Base-by-base conservation (phyloP, 345 rosid genomes). In the Alliaria petiolata region DNA sequence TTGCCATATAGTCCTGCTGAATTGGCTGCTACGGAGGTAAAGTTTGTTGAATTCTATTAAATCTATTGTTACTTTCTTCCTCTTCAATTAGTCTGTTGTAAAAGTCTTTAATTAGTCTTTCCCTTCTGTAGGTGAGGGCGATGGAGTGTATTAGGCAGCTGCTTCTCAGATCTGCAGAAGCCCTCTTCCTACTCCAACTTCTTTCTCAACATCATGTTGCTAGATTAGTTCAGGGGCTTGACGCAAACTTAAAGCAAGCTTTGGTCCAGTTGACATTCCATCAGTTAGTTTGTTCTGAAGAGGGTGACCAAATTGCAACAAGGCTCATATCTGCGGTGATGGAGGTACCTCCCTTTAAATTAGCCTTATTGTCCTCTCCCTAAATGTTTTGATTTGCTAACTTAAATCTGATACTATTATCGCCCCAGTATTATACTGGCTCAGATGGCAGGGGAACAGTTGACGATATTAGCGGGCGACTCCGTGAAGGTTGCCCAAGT, bases 381-480 rank as follows among this genome's bases (percentile, higher is more conserved):
- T 25, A 31, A 45, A 34, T 71, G 36, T 61, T 62, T 39, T 73
- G 45, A n/a, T 62, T 70, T 14, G 14, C 53, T 51, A 42, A 54
- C 25, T 50, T 60, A 30, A 77, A 62, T 50, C 10, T 62, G 49
- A 34, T 65, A 20, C 14, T 69, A 11, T 52, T 31, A 28, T 71
- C 78, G 51, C 77, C 65, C 72, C 92, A 95, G 99, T 87, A 86
- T 82, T 95, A 95, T 80, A 91, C 95, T 70, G 92, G 93, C 74
- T 92, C 92, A 47, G 98, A 89, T 86, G 99, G 98, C 69, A 95
- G 98, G 81, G 97, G 99, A 53, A 87, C 99, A 50, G 96, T 95
- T 62, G 93, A 95, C 79, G 99, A 95, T 71, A 83, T 95, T 55
- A 89, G 97, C 79, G 87, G 84, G 50, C 78, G 88, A 76, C 76